Conservation (phyloP, 768 basidiomycete species). For the Sutorius australiensis region DNA sequence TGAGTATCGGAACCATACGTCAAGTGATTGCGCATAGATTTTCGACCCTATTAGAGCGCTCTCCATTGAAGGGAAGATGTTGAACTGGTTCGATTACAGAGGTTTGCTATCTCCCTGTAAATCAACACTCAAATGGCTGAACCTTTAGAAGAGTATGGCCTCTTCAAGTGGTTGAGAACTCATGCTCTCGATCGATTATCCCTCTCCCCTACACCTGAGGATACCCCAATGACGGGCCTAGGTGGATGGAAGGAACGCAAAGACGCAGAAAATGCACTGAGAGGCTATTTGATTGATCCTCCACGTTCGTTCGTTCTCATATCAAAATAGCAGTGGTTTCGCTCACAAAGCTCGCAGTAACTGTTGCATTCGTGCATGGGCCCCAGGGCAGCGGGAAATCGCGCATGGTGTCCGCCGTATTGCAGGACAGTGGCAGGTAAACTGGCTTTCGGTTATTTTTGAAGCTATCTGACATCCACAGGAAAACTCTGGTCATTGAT, state of each 20-base stretch:
- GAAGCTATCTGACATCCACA: conserved; percentile 23
- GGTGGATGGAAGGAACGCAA: conserved; percentile 82
- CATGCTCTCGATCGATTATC: conserved; percentile 57
- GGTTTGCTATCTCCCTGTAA: conserved; percentile 37
- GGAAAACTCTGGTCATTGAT: conserved; percentile 77
- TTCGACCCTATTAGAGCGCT: conserved; percentile 89
- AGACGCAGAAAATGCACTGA: conserved; percentile 66
- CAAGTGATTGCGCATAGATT: conserved; percentile 46
- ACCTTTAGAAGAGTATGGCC: conserved; percentile 51
- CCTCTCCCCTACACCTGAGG: conserved; percentile 20
- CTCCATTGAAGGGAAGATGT: conserved; percentile 77
- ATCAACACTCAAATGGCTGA: neutral
- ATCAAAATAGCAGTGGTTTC: neutral
- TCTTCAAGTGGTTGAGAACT: conserved; percentile 71
- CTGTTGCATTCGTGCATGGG: conserved; percentile 74
- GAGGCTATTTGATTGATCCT: conserved; percentile 70
- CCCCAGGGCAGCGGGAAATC: conserved; percentile 83
- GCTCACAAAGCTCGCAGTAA: conserved; percentile 41
- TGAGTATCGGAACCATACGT: neutral
- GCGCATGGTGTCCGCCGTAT: conserved; percentile 49
- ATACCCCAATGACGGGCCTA: conserved; percentile 21
- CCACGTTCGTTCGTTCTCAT: conserved; percentile 49
- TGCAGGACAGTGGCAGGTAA: conserved; percentile 54
- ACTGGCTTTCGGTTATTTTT: conserved; percentile 1
- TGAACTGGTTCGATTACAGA: conserved; percentile 80